A percentile compares a stretch with the other conserved stretches of the same genome.
phyloP scores from a whole-genome alignment of 2,329 filamentous ascomycete species.

The Botryotinia calthae region DNA sequence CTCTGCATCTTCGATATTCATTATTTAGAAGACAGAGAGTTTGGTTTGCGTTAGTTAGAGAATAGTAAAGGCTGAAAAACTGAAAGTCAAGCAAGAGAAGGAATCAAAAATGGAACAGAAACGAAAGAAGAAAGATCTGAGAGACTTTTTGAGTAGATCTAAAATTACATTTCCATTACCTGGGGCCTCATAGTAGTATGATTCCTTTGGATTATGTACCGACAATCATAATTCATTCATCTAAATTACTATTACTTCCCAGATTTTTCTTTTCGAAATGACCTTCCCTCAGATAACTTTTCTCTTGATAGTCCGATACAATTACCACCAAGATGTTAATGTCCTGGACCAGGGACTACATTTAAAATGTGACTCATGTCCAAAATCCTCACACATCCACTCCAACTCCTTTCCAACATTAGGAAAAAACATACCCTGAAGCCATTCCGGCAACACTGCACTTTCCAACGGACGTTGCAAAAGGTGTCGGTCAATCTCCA shows the following conservation, averaged over 20 bases:
- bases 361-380: neutral
- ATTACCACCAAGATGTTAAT: neutral
- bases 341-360: neutral
- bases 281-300: neutral
- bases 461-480: neutral
- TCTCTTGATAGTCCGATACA: neutral
- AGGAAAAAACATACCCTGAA: neutral
- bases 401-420: neutral
- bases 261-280: neutral
- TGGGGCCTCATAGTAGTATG: neutral
- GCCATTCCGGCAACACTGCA: neutral
- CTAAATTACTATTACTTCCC: neutral
- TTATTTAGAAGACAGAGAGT: neutral
- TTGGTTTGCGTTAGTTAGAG: neutral
- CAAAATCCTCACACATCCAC: neutral
- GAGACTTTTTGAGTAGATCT: neutral
- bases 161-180: neutral
- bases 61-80: no score
- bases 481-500: neutral
- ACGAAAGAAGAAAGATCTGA: no score
- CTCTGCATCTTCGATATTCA: neutral
- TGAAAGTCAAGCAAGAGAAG: neutral
- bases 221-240: neutral
- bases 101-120: neutral
- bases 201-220: neutral